Conservation (phyloP, 2,329 filamentous ascomycete genomes). For the Colletotrichum graminicola region DNA sequence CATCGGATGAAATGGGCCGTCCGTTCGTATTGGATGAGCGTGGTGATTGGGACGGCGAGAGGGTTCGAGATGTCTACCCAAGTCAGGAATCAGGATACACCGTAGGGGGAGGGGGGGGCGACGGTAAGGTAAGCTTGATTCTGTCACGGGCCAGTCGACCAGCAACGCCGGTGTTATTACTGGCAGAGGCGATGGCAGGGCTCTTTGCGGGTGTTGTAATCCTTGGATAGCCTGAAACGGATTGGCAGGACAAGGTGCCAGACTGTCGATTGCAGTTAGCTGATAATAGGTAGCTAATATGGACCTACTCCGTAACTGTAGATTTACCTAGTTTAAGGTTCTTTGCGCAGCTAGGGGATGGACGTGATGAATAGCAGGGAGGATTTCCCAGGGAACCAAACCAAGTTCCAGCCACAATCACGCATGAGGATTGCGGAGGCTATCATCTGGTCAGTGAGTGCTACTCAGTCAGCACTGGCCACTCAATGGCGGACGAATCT, state of each 20-base stretch:
- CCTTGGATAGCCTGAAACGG: slow-evolving; percentile 25
- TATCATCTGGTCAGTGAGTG: slow-evolving; percentile 16
- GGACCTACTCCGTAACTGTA: not conserved
- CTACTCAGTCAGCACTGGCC: slow-evolving; percentile 1
- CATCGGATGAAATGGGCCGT: slow-evolving; percentile 36
- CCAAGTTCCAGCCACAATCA: slow-evolving; percentile 15
- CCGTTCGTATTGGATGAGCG: slow-evolving; percentile 8
- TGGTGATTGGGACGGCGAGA: slow-evolving; percentile 29
- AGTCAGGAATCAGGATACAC: slow-evolving; percentile 18
- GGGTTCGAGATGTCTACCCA: slow-evolving; percentile 7
- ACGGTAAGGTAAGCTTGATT: slow-evolving; percentile 26
- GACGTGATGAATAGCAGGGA: not conserved
- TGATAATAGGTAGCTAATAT: not conserved
- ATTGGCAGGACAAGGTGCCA: slow-evolving; percentile 17
- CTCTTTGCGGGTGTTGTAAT: slow-evolving; percentile 43
- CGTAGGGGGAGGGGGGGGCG: not conserved
- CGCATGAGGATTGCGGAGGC: slow-evolving; percentile 4
- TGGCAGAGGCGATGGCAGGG: slow-evolving; percentile 21
- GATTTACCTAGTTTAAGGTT: not conserved
- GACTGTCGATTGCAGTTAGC: not conserved
- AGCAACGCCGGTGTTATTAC: slow-evolving; percentile 20
- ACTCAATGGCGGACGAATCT: not conserved
- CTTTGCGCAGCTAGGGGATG: not conserved
- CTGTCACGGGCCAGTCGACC: slow-evolving; percentile 10
- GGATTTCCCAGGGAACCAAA: slow-evolving; percentile 15